phyloP scores from a whole-genome alignment of 352 stramenopile species.

The Poterioochromonas sp. region DNA sequence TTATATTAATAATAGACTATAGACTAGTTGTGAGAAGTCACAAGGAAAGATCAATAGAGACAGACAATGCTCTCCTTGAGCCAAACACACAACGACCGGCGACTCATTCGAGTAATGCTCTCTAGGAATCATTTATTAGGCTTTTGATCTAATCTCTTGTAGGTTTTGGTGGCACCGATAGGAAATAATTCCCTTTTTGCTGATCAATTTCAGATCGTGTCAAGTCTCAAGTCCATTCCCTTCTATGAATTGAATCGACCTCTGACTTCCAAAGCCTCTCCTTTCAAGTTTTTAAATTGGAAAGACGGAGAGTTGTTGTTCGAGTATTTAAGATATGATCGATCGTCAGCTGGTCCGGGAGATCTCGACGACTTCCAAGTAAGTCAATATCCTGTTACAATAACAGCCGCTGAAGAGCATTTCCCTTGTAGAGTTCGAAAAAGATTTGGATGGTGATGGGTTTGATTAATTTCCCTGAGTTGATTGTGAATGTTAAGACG shows the following conservation, averaged over 20 bases:
- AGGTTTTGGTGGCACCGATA: slow-evolving; percentile 15
- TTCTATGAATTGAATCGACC: slow-evolving; percentile 9
- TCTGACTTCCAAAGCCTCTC: too few relatives aligned
- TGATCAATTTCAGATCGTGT: slow-evolving; percentile 13
- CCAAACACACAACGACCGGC: too few relatives aligned
- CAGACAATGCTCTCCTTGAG: too few relatives aligned
- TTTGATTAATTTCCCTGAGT: slow-evolving; percentile 20
- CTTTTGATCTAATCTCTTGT: too few relatives aligned
- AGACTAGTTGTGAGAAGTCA: too few relatives aligned
- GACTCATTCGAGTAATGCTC: too few relatives aligned
- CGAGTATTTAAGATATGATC: slow-evolving; percentile 2
- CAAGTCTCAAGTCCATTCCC: not conserved
- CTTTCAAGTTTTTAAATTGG: slow-evolving; percentile 21
- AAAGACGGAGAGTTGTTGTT: not conserved
- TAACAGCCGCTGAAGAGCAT: too few relatives aligned
- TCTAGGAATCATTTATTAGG: too few relatives aligned
- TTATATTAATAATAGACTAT: too few relatives aligned
- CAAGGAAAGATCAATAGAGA: too few relatives aligned
- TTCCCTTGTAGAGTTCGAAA: not conserved
- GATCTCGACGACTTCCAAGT: slow-evolving; percentile 24
- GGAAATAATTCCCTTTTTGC: slow-evolving; percentile 1
- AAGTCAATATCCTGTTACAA: too few relatives aligned
- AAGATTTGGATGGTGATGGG: slow-evolving; percentile 15
- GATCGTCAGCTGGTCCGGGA: not conserved
- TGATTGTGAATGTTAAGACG: not conserved